Evolutionary conservation across 768 basidiomycete species (phyloP), one percentile per base, ranked within the genome.

Genomic region (Rhizopogon roseolus): DNA sequence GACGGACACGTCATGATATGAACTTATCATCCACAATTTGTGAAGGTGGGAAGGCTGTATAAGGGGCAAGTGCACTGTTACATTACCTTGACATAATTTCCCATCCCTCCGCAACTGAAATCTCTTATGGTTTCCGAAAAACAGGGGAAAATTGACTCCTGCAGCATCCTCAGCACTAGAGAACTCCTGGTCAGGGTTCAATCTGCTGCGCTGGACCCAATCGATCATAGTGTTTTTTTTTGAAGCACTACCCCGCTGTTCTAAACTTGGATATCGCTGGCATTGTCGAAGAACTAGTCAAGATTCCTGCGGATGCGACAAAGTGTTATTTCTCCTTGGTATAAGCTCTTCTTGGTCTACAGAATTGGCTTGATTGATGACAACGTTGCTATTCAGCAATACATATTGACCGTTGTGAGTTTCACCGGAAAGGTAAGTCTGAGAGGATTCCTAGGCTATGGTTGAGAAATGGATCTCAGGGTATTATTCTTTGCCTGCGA

Each of bases 131-230:
- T 68, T 57, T 51, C 61, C 25, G 50, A 60, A 16, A 60, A 61
- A 29, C 61, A 62, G 16, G 65, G 66, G 1, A 49, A 64, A 19
- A 68, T 76, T 39, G 59, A 60, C 2, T 55, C 64, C 10, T 62
- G 57, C 8, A 51, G 56, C 27, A 57, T 70, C 36, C 68, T 67
- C 4, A 65, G 70, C 1, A 59, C 63, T 3, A 71, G 71, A 7
- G 67, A 80, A 56, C 53, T 80, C 13, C 64, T 81, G 46, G 66
- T 80, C 53, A 72, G 73, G 55, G 50, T 77, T 38, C 57, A 71
- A 32, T 58, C 74, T 0, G 60, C 65, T 6, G 75, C 68, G 1
- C 67, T 82, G 13, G 79, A 81, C 58, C 80, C 80, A 7, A 57
- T 74, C 39, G 77, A 73, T 62, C 80, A 73, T 9, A 66, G 67